Conservation (phyloP, 2,329 filamentous ascomycete genomes). For the Pseudogymnoascus verrucosus region DNA sequence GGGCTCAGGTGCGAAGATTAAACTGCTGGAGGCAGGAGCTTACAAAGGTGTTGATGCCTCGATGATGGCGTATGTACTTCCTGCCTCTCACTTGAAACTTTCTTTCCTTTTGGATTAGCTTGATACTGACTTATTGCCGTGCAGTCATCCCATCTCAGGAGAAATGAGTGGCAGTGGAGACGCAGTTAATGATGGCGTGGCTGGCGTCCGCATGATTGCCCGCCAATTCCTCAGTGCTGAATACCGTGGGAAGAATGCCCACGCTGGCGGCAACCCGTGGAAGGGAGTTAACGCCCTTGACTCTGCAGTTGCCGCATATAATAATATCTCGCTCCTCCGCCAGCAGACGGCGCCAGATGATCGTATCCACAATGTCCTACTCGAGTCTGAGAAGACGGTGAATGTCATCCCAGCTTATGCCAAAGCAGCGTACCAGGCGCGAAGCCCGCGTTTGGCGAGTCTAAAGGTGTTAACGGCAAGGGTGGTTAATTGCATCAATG, state of each 20-base stretch:
- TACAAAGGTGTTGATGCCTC: constrained; percentile 32
- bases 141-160: neutral
- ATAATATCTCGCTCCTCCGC: constrained; percentile 42
- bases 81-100: neutral
- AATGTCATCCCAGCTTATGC: constrained; percentile 50
- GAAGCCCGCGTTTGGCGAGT: constrained; percentile 35
- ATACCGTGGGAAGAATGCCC: constrained; percentile 47
- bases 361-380: constrained; percentile 41
- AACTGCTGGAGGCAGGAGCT: constrained; percentile 36
- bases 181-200: neutral
- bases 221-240: constrained; percentile 41
- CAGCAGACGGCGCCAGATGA: constrained; percentile 48
- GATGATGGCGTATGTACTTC: constrained; percentile 33
- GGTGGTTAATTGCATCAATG: constrained; percentile 40
- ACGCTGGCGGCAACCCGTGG: constrained; percentile 51
- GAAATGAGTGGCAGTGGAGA: neutral
- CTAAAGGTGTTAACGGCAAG: constrained; percentile 34
- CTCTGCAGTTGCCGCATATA: constrained; percentile 43
- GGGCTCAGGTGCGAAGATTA: constrained; percentile 34
- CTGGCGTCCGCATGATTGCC: constrained; percentile 41
- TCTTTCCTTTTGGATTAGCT: neutral
- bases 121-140: neutral
- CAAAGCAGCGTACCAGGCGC: constrained; percentile 36
- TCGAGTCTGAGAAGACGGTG: constrained; percentile 42
- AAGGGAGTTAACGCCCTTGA: constrained; percentile 53